Percentiles rank a stretch among this genome's conserved stretches.
phyloP scores from a whole-genome alignment of 805 yeast genomes.

The Starmerella khaoyaiensis region DNA sequence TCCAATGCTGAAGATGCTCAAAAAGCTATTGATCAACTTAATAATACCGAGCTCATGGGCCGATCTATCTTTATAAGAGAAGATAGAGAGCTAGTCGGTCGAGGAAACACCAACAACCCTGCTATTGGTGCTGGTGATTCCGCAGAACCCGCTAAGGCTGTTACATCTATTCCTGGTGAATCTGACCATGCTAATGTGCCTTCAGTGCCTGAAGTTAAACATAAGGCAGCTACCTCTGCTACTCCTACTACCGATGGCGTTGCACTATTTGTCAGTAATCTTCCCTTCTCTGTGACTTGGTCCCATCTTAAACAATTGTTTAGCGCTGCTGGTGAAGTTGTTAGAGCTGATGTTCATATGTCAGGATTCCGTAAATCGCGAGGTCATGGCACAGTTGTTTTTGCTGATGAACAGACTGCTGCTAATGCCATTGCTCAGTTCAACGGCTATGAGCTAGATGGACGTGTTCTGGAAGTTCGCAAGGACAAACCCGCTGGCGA shows the following conservation, averaged over 20 bases:
- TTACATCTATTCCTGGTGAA: neutral
- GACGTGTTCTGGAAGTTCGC: constrained; percentile 68
- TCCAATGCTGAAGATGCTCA: constrained; percentile 54
- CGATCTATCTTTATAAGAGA: constrained; percentile 71
- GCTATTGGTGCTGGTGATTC: neutral
- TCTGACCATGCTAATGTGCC: neutral
- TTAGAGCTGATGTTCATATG: constrained; percentile 63
- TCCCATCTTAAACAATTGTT: constrained; percentile 75
- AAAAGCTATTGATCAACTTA: constrained; percentile 54
- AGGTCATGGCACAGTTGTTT: constrained; percentile 77
- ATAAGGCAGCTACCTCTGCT: neutral
- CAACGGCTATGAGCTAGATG: constrained; percentile 59
- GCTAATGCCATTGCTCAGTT: constrained; percentile 53
- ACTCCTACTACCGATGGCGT: constrained; percentile 11
- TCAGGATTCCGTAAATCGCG: constrained; percentile 61
- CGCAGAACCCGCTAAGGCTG: neutral
- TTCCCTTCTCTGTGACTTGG: constrained; percentile 76
- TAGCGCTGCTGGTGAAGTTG: constrained; percentile 62
- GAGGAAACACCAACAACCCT: constrained; percentile 1
- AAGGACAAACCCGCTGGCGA: constrained; percentile 40
- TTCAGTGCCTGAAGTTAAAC: neutral
- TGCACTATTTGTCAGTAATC: constrained; percentile 56
- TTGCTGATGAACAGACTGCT: constrained; percentile 54
- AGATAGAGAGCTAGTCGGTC: constrained; percentile 64
- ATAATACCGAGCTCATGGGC: constrained; percentile 63